These are phyloP conservation scores for Fraxinus angustifolia DNA, from an alignment of 305 asterid genomes.

Conservation along the genomic window DNA sequence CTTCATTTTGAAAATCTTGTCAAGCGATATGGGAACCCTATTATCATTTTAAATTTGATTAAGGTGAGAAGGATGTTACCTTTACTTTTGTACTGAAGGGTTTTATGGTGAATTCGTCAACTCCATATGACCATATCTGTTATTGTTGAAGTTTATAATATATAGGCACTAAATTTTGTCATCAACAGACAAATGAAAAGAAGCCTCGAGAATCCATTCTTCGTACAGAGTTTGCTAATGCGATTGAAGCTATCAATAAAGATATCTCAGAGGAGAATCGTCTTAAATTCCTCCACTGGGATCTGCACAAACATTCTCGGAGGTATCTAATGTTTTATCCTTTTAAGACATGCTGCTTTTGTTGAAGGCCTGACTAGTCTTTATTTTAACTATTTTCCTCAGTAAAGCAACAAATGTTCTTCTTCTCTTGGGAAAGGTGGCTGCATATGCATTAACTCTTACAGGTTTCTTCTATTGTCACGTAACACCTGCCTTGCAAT, in stretches of 20 bases:
- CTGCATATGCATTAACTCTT: conserved; percentile 78
- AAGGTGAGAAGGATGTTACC: conserved; percentile 49
- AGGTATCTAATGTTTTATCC: conserved; percentile 44
- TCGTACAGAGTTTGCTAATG: conserved; percentile 87
- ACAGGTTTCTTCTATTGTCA: conserved; percentile 87
- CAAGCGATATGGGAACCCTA: conserved; percentile 91
- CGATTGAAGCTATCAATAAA: conserved; percentile 78
- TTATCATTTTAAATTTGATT: conserved; percentile 83
- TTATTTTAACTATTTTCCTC: conserved; percentile 33
- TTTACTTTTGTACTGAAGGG: conserved; percentile 15
- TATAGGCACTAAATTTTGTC: conserved; percentile 22
- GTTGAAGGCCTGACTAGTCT: conserved; percentile 22
- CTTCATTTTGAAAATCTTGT: conserved; percentile 89
- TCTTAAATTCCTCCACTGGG: conserved; percentile 97
- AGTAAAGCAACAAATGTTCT: conserved; percentile 86
- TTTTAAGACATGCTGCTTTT: conserved; percentile 14
- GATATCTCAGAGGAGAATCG: conserved; percentile 75
- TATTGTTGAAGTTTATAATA: conserved; percentile 5
- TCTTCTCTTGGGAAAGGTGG: conserved; percentile 82
- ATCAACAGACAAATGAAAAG: conserved; percentile 84
- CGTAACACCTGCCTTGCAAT: conserved; percentile 49
- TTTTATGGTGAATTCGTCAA: conserved; percentile 4
- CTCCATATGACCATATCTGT: neutral
- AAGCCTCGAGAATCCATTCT: conserved; percentile 95
- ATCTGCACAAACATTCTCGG: conserved; percentile 86